A percentile compares a stretch with the other conserved stretches of the same genome.
Evolutionary conservation across 2,329 filamentous ascomycete species (phyloP).

Genomic region (Teratosphaeriaceae sp.): DNA sequence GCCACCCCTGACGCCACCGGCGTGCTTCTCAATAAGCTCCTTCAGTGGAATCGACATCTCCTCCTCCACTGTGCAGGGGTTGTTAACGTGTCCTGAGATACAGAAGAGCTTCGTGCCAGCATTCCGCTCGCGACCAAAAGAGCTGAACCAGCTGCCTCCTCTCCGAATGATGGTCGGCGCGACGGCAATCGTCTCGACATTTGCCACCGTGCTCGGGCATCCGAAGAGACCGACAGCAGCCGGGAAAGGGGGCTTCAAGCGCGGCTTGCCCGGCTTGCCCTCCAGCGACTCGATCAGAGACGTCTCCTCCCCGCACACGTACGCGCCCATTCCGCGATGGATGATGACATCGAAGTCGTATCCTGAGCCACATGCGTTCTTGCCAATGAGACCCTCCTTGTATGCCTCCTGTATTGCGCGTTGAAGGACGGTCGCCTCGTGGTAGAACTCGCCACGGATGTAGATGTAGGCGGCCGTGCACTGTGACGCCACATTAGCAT

Average conservation of each 20-base stretch:
- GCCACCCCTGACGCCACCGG: slow-evolving; percentile 88
- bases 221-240: slow-evolving; percentile 96
- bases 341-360: slow-evolving; percentile 98
- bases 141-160: slow-evolving; percentile 86
- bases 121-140: slow-evolving; percentile 93
- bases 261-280: slow-evolving; percentile 97
- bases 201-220: slow-evolving; percentile 95
- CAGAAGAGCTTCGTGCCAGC: slow-evolving; percentile 96
- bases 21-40: slow-evolving; percentile 97
- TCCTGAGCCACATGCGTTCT: slow-evolving; percentile 93
- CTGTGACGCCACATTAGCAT: slow-evolving; percentile 11
- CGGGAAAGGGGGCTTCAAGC: slow-evolving; percentile 97
- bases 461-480: slow-evolving; percentile 98
- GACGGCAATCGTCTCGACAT: slow-evolving; percentile 95
- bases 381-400: slow-evolving; percentile 86
- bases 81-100: slow-evolving; percentile 98
- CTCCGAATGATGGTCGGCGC: slow-evolving; percentile 92
- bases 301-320: slow-evolving; percentile 97
- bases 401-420: slow-evolving; percentile 97
- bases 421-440: slow-evolving; percentile 90
- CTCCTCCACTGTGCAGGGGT: slow-evolving; percentile 95
- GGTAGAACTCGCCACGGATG: slow-evolving; percentile 96
- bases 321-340: slow-evolving; percentile 94
- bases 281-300: slow-evolving; percentile 97
- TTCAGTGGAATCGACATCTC: slow-evolving; percentile 97